Evolutionary conservation across 106 monocot genomes (phyloP), one percentile per base, ranked within the genome.

Genomic region (Apostasia ramifera): DNA sequence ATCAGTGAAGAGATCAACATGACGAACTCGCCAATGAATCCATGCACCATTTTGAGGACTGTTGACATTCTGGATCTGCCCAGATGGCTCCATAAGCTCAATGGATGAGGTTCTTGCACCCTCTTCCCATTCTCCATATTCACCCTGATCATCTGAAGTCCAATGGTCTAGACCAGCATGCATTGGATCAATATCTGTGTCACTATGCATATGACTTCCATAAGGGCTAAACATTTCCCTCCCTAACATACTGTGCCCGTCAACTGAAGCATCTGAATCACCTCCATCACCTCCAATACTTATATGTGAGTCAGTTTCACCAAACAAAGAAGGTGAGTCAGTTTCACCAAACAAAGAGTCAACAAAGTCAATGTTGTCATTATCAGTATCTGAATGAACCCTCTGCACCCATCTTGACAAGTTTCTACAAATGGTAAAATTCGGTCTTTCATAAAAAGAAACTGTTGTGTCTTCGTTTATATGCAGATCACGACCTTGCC

Each of bases 151-250:
- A 70, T 90, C 84, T 37, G 81, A 86, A 50, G 87, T 78, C 88
- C 86, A 91, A 11, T 78, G 83, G 71, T 90, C 77, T 14, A 91
- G 45, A 51, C 84, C 84, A 53, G 87, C 80, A 74, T 87, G 76
- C 97, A 97, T 97, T 13, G 89, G 97, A 68, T 92, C 89, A 61
- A 97, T 86, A 63, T 87, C 92, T 3, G 78, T 87, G 55, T 86
- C 84, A 42, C 73, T 76, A 61, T 69, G 66, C 1, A 59, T 55
- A 66, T 71, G 71, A 55, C 77, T 83, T 54, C 66, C 88, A 59
- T 73, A 56, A 53, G 69, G 85, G 63, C 73, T 50, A 40, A 76
- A 73, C 45, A 75, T 68, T 47, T 82, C 86, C 61, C 70, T 68
- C 51, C 77, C 83, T 1, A 77, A 1, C 11, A 73, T 49, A 72